phyloP scores from a whole-genome alignment of 176 grass and related monocot genomes.

The Zoysia japonica region DNA sequence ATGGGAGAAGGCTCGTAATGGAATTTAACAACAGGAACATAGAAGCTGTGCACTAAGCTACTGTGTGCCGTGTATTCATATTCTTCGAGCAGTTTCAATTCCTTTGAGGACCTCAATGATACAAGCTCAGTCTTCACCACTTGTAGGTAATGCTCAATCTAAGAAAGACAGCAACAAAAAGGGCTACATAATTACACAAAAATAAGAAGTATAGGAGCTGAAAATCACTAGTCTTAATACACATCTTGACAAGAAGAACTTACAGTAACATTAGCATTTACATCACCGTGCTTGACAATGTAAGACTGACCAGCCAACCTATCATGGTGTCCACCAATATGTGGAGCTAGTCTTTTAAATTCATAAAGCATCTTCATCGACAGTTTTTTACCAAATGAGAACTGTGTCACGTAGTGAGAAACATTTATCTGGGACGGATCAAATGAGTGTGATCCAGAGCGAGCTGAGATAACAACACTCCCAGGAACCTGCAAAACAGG shows the following conservation, averaged over 20 bases:
- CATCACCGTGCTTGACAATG: conserved; percentile 59
- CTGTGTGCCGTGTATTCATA: conserved; percentile 98
- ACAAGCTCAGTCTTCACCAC: conserved; percentile 86
- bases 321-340: conserved; percentile 75
- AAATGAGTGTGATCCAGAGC: conserved; percentile 88
- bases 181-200: conserved; percentile 27
- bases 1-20: conserved; percentile 95
- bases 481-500: conserved; percentile 76
- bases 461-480: conserved; percentile 89
- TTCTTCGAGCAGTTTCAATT: conserved; percentile 86
- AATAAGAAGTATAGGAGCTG: not conserved
- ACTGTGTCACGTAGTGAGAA: conserved; percentile 82
- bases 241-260: conserved; percentile 19
- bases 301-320: conserved; percentile 78
- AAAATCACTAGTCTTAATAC: conserved; percentile 17
- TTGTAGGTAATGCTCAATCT: conserved; percentile 99
- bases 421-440: conserved; percentile 98
- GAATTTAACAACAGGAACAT: conserved; percentile 93
- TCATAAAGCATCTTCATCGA: conserved; percentile 61
- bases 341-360: conserved; percentile 78
- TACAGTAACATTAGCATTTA: conserved; percentile 87
- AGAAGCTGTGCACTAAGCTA: conserved; percentile 89
- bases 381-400: conserved; percentile 90
- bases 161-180: conserved; percentile 39
- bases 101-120: conserved; percentile 54